Evolutionary conservation across 2,329 filamentous ascomycete species (phyloP), one percentile per base, ranked within the genome.

Genomic region (Trichoderma arundinaceum): DNA sequence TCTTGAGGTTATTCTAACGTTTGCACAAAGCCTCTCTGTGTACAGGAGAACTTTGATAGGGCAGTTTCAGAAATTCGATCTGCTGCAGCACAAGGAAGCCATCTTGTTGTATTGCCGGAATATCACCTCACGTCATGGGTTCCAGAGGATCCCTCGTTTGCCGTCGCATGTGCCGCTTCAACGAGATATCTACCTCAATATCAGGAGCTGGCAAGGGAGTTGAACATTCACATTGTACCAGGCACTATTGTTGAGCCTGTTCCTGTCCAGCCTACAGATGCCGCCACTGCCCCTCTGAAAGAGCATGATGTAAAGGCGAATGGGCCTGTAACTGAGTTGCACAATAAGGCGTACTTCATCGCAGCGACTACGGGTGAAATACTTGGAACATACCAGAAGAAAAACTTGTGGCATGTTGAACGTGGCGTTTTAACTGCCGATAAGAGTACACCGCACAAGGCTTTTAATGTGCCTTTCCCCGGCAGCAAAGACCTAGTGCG

Each of bases 191-290:
- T 52, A 19, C 7, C 22, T 1, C 59, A 15, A n/a, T 62, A 53
- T 53, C 48, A 53, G n/a, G 48, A 53, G 1, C 19, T 62, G 19
- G 59, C 59, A 4, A 32, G 35, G 7, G 48, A 53, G 19, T 28
- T 62, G 10, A 33, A 53, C 15, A 35, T 62, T 43, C 48, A 62
- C 15, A 62, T 62, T 7, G 33, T 62, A 6, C 48, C 59, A 19
- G 59, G 59, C 1, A 62, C 59, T 13, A 53, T 62, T 44, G 49
- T 62, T 35, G 59, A 62, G n/a, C 48, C 59, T 53, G 48, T 53
- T 32, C 13, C 22, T 22, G 32, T 48, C 7, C 32, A 35, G 1
- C 10, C 41, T 2, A 19, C 41, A 9, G 8, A 52, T 13, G 10
- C 22, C 17, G n/a, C n/a, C 10, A n/a, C 28, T 22, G n/a, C 35